These are phyloP conservation scores for Coleophoma crateriformis DNA, from an alignment of 2,329 filamentous ascomycete species.

Conservation along the genomic window DNA sequence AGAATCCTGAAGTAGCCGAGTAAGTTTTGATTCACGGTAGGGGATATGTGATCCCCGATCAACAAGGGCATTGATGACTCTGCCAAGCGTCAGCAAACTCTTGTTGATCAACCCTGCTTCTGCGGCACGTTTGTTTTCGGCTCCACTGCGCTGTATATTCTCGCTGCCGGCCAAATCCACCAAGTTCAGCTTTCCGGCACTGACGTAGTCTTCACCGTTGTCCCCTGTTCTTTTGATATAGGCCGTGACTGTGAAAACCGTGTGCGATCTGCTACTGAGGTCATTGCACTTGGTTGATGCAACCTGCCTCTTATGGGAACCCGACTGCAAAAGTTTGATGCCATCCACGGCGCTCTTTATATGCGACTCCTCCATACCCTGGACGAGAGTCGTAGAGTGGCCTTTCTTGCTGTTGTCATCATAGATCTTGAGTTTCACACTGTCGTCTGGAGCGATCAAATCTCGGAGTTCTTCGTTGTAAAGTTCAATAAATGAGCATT, in stretches of 20 bases:
- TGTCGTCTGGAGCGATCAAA: slow-evolving; percentile 76
- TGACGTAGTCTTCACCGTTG: slow-evolving; percentile 83
- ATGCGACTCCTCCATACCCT: slow-evolving; percentile 96
- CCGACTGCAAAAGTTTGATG: slow-evolving; percentile 81
- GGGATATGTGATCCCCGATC: slow-evolving; percentile 89
- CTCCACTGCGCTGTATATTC: slow-evolving; percentile 94
- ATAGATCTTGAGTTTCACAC: slow-evolving; percentile 86
- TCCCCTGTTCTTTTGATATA: slow-evolving; percentile 79
- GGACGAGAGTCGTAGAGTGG: slow-evolving; percentile 80
- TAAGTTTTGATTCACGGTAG: slow-evolving; percentile 90
- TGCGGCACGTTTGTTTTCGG: slow-evolving; percentile 94
- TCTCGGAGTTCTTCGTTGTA: slow-evolving; percentile 98
- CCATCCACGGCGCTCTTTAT: slow-evolving; percentile 81
- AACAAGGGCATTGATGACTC: slow-evolving; percentile 95
- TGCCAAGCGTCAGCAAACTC: slow-evolving; percentile 86
- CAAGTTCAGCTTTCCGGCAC: slow-evolving; percentile 88
- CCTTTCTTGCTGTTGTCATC: slow-evolving; percentile 85
- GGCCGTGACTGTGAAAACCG: slow-evolving; percentile 92
- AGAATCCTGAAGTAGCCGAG: slow-evolving; percentile 90
- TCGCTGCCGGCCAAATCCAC: slow-evolving; percentile 97
- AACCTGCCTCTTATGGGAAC: slow-evolving; percentile 93
- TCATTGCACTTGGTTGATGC: slow-evolving; percentile 99
- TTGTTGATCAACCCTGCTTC: slow-evolving; percentile 98
- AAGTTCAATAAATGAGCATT: slow-evolving; percentile 96
- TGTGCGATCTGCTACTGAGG: slow-evolving; percentile 93